Base-by-base conservation (phyloP, 306 rosid species). In the Rosa rugosa region DNA sequence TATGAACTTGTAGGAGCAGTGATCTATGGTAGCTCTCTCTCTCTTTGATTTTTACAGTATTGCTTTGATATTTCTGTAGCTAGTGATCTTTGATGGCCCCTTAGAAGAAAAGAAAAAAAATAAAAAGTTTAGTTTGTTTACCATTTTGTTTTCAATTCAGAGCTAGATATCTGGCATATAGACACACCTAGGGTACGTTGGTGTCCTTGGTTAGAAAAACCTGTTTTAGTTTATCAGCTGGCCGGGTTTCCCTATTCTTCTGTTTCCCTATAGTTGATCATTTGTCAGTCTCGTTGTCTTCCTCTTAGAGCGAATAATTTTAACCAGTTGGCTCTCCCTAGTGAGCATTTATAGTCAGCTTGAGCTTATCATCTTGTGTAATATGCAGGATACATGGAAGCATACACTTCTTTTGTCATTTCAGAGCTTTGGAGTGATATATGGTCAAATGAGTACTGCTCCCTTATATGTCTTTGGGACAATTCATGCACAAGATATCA, bases 401-500 rank as follows among this genome's bases (percentile, higher is more conserved):
- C 88, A 89, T 65, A 85, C 89, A 42, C 63, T 86, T 67, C 90
- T 90, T 53, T 71, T 90, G 44, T 90, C 96, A 38, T 90, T 89
- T 84, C 97, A 92, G 85, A 90, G 91, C 78, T 81, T 92, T 77
- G 97, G 97, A 79, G 87, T 92, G 46, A 86, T 90, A 77, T 92
- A 87, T 81, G 96, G 97, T 66, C 97, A 92, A 75, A 80, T 92
- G 31, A 85, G 94, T 85, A 87, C 94, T 27, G 92, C 97, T 45
- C 97, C 97, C 46, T 80, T 92, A 2, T 92, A 89, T 72, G 96
- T 92, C 12, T 89, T 90, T 74, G 91, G 86, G 70, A 92, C 94
- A 73, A 81, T 92, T 80, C 68, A 36, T 41, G 42, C 41, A 40
- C 20, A 22, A 6, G 85, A 86, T 81, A 79, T 86, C 69, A 36